Conservation (phyloP, 2,329 filamentous ascomycete genomes). For the Onygenales sp. region DNA sequence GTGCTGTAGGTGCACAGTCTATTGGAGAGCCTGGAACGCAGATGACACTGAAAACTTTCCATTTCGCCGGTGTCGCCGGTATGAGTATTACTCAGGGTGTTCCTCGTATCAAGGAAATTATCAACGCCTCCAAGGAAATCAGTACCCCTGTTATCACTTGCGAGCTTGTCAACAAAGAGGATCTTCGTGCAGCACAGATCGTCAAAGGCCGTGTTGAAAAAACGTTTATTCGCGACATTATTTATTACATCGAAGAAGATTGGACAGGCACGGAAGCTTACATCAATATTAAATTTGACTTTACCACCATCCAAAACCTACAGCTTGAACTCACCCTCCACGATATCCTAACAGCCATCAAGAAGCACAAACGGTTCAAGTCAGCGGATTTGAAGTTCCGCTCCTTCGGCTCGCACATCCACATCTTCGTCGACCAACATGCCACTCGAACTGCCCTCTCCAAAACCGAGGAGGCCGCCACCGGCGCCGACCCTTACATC, state of each 20-base stretch:
- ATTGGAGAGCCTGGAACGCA: constrained; percentile 98
- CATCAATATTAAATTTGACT: constrained; percentile 73
- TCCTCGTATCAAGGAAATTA: constrained; percentile 99
- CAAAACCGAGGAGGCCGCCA: constrained; percentile 34
- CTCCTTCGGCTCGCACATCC: constrained; percentile 46
- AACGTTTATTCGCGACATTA: constrained; percentile 75
- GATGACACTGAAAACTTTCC: constrained; percentile 99
- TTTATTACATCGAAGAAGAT: constrained; percentile 74
- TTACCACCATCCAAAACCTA: constrained; percentile 65
- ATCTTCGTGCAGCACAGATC: constrained; percentile 72
- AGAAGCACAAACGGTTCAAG: constrained; percentile 67
- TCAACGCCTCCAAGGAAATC: constrained; percentile 92
- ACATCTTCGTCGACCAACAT: constrained; percentile 55
- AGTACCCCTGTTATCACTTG: constrained; percentile 91
- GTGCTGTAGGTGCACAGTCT: constrained; percentile 91
- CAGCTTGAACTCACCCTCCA: constrained; percentile 66
- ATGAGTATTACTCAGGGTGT: constrained; percentile 99
- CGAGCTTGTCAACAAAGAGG: constrained; percentile 64
- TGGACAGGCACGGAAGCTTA: constrained; percentile 72
- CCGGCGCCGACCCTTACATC: constrained; percentile 35
- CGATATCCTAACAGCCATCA: constrained; percentile 69
- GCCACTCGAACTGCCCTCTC: constrained; percentile 24
- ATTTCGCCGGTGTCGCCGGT: constrained; percentile 98
- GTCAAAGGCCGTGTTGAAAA: constrained; percentile 94
- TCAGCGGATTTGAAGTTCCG: constrained; percentile 55